phyloP scores from a whole-genome alignment of 2,329 filamentous ascomycete species.

The Aspergillus brasiliensis region DNA sequence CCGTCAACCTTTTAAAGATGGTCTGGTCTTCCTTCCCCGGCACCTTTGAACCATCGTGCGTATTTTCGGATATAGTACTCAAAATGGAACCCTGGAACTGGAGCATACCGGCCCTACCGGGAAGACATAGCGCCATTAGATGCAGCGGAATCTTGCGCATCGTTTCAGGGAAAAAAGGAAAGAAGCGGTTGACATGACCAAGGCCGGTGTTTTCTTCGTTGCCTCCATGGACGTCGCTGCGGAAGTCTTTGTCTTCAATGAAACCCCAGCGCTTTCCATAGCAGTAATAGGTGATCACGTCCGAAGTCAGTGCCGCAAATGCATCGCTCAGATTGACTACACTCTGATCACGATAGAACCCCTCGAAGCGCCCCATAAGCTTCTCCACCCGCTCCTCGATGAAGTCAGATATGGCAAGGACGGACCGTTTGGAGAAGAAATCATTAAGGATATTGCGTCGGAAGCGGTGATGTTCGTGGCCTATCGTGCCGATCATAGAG shows the following conservation, averaged over 20 bases:
- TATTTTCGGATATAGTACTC: background rate
- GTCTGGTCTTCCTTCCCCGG: conserved; percentile 12
- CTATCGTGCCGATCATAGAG: conserved; percentile 1
- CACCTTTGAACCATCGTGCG: conserved; percentile 4
- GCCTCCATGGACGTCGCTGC: background rate
- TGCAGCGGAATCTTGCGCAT: conserved; percentile 15
- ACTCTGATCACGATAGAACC: background rate
- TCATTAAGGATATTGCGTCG: conserved; percentile 10
- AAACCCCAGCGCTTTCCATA: conserved; percentile 1
- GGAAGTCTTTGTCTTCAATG: conserved; percentile 2
- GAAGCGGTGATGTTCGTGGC: conserved; percentile 12
- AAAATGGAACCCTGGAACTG: conserved; percentile 18
- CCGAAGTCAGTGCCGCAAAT: conserved; percentile 1
- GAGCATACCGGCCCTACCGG: conserved; percentile 12
- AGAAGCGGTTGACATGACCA: conserved; percentile 24
- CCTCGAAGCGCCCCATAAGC: conserved; percentile 2
- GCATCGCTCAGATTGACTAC: conserved; percentile 1
- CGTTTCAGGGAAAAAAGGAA: conserved; percentile 15
- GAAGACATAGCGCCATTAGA: conserved; percentile 13
- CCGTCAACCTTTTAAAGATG: conserved; percentile 35
- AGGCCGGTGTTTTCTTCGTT: conserved; percentile 26
- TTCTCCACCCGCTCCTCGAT: conserved; percentile 2
- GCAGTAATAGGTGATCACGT: conserved; percentile 6
- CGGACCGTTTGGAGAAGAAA: conserved; percentile 15
- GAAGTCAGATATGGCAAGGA: background rate